Conservation (phyloP, 148 eudicot species). For the Pouteria glomerata region DNA sequence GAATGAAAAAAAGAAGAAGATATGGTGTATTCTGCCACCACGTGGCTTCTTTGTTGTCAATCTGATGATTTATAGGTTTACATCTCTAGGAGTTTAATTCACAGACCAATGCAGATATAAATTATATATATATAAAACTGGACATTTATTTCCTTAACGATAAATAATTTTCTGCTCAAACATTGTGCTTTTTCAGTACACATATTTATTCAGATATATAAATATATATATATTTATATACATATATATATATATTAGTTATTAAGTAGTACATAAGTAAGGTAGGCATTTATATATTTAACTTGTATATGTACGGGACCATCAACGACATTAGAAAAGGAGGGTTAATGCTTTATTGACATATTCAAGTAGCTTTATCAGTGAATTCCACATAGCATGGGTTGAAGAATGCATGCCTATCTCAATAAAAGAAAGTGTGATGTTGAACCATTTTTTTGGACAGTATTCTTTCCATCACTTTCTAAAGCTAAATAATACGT, state of each 20-base stretch:
- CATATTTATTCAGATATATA: not conserved
- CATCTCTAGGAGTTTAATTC: too few species aligned
- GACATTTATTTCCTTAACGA: too few species aligned
- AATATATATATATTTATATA: not conserved
- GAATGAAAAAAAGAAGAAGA: slow-evolving; percentile 25
- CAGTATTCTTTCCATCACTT: not conserved
- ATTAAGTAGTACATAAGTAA: not conserved
- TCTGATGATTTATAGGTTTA: not conserved
- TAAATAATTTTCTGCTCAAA: too few species aligned
- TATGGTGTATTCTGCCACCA: slow-evolving; percentile 20
- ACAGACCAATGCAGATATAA: too few species aligned
- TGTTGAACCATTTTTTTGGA: slow-evolving; percentile 6
- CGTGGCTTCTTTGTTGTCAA: slow-evolving; percentile 7
- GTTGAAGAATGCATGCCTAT: slow-evolving; percentile 12
- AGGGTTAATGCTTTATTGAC: slow-evolving; percentile 19
- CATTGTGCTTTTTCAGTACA: not conserved
- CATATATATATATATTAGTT: not conserved
- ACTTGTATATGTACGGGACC: too few species aligned
- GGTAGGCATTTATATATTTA: slow-evolving; percentile 4
- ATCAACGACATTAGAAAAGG: not conserved
- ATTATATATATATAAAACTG: too few species aligned
- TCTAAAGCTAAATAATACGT: not conserved
- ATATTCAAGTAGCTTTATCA: slow-evolving; percentile 6
- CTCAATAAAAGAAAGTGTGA: slow-evolving; percentile 14
- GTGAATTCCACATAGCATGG: slow-evolving; percentile 1